Base-by-base conservation (phyloP, 2,329 filamentous ascomycete genomes). In the Chaetomiaceae sp. region DNA sequence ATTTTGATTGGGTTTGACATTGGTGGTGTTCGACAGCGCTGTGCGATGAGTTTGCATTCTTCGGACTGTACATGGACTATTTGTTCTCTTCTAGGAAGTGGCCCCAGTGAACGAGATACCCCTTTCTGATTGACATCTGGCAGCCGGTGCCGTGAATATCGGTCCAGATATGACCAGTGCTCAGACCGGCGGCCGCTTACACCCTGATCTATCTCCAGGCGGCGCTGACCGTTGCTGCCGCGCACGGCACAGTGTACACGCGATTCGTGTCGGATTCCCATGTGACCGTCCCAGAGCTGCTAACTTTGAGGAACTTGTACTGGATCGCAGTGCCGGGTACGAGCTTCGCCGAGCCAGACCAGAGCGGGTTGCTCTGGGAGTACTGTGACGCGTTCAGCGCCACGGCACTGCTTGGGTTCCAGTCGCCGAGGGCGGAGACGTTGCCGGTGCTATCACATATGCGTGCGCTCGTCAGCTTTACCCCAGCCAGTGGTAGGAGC, bases 251-350 rank as follows among this genome's bases (percentile, higher is more conserved):
- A 7, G 61, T 60, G 42, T 59, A 58, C 2, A 52, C 50, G 10
- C 57, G 60, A 48, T 65, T 63, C 2, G 61, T 61, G 35, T 76
- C 76, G 38, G 65, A 67, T 60, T 82, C 77, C 77, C 77, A 81
- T 0, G 65, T 68, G 7, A 77, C 64, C 1, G 58, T 62, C 1
- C 75, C 73, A 48, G 68, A 66, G 12, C 58, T 61, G 38, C 64
- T 65, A 32, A 76, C 68, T 53, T 70, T 69, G 50, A 81, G 68
- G 57, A 73, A 82, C 58, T 81, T 79, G 56, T 79, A 81, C 57
- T 71, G 54, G 29, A 81, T 64, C 2, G 57, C 62, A 0, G 63
- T 66, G 0, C 74, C 74, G 0, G 75, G 66, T 0, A 70, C 58
- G 5, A 82, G 54, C 18, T 60, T 65, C 14, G 80, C 58, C 0